phyloP scores from a whole-genome alignment of 306 rosid species.

The Quercus variabilis region DNA sequence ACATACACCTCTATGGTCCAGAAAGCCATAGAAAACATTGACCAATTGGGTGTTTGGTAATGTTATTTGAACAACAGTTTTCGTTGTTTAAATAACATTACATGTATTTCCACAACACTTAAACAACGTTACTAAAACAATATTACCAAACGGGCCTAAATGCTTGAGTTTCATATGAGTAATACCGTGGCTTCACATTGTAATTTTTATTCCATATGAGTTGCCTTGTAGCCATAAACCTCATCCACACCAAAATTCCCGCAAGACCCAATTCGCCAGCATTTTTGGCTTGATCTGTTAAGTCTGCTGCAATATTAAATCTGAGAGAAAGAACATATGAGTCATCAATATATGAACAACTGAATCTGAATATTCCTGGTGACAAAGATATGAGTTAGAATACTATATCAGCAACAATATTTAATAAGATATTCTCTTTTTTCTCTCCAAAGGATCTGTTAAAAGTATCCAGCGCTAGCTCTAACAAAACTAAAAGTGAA shows the following conservation, averaged over 20 bases:
- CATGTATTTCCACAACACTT: too few relatives aligned
- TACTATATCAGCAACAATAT: slow-evolving; percentile 7
- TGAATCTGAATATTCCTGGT: slow-evolving; percentile 14
- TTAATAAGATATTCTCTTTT: background rate
- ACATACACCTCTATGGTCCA: slow-evolving; percentile 6
- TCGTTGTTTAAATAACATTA: too few relatives aligned
- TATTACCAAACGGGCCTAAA: background rate
- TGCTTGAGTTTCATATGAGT: slow-evolving; percentile 9
- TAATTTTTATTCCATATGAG: slow-evolving; percentile 98
- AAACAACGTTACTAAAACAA: too few relatives aligned
- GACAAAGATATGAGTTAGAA: slow-evolving; percentile 12
- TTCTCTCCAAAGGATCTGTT: background rate
- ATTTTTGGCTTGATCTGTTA: slow-evolving; percentile 69
- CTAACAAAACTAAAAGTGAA: background rate
- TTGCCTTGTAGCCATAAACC: slow-evolving; percentile 99
- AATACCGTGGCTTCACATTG: slow-evolving; percentile 98
- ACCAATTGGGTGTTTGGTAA: background rate
- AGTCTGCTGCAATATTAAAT: slow-evolving; percentile 93
- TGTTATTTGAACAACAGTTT: too few relatives aligned
- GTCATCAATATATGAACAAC: slow-evolving; percentile 15
- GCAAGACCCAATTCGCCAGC: slow-evolving; percentile 81
- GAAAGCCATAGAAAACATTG: background rate
- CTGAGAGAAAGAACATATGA: slow-evolving; percentile 43
- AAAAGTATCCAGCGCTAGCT: background rate
- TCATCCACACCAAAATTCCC: slow-evolving; percentile 94